Percentiles rank a stretch among this genome's conserved stretches.
phyloP scores from a whole-genome alignment of 164 flowering plant species.

The Litsea cubeba region DNA sequence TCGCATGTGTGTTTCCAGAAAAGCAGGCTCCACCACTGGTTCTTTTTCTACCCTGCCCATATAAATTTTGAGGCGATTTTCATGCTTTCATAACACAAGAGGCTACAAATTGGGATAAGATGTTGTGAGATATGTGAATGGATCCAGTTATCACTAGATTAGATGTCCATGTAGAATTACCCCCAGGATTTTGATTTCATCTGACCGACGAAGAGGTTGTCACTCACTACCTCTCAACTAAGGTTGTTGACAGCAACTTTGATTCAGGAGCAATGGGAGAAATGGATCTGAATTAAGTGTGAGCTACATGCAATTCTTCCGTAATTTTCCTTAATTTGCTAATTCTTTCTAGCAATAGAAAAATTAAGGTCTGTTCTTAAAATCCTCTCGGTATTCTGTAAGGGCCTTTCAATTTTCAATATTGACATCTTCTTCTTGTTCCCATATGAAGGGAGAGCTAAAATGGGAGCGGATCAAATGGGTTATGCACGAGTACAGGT shows the following conservation, averaged over 20 bases:
- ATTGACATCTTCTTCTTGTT: conserved; percentile 1
- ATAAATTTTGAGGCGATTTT: background rate
- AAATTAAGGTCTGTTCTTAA: too few relatives aligned
- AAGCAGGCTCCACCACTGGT: background rate
- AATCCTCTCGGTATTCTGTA: too few relatives aligned
- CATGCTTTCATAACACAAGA: background rate
- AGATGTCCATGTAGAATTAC: conserved; percentile 66
- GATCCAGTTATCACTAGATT: conserved; percentile 20
- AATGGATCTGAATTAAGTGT: conserved; percentile 84
- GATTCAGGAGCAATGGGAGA: conserved; percentile 71
- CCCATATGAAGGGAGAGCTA: conserved; percentile 63
- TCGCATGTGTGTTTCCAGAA: conserved; percentile 3
- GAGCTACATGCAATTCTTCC: conserved; percentile 72
- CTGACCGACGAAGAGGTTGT: conserved; percentile 96
- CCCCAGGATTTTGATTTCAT: conserved; percentile 89
- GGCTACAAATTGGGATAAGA: background rate
- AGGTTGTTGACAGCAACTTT: conserved; percentile 50
- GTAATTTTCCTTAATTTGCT: background rate
- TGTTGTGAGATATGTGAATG: conserved; percentile 35
- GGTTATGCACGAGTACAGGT: conserved; percentile 93
- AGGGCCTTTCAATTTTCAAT: background rate
- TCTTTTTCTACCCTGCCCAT: background rate
- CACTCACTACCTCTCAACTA: conserved; percentile 63
- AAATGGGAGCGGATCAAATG: conserved; percentile 80
- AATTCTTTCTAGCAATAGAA: background rate